Conservation (phyloP, 116 monocot genomes). For the Dioscorea cayenensis region DNA sequence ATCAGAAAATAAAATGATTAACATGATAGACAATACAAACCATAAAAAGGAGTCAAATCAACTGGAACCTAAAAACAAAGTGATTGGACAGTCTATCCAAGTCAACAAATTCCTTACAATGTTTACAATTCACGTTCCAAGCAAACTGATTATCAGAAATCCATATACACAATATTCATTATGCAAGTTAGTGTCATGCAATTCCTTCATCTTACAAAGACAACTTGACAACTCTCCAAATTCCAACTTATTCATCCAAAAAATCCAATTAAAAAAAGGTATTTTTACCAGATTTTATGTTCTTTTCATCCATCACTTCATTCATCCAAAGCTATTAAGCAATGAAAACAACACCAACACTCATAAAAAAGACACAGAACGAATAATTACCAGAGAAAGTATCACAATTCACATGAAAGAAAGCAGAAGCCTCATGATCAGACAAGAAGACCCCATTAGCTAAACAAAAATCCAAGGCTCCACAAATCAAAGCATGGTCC, state of each 20-base stretch:
- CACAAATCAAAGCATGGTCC: conserved; percentile 21
- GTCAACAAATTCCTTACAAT: not conserved
- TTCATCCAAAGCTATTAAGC: not conserved
- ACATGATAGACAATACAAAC: not conserved
- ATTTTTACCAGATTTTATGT: not conserved
- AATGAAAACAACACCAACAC: no score
- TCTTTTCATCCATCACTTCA: not conserved
- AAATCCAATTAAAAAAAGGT: not conserved
- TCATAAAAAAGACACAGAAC: not conserved
- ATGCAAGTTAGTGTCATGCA: not conserved
- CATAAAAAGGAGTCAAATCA: not conserved
- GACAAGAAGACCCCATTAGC: conserved; percentile 10
- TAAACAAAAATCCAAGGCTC: conserved; percentile 11
- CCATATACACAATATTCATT: not conserved
- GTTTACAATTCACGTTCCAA: not conserved
- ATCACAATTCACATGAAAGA: not conserved
- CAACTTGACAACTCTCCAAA: no score
- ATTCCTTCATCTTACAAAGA: no score
- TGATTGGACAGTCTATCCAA: no score
- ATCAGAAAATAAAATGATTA: not conserved
- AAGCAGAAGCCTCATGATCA: not conserved
- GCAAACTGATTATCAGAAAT: not conserved
- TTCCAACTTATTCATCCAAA: not conserved
- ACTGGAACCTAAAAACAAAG: not conserved
- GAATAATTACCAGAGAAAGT: conserved; percentile 19